Percentiles rank a stretch among this genome's conserved stretches.
phyloP scores from a whole-genome alignment of 768 basidiomycete genomes.

The Crucibulum laeve region DNA sequence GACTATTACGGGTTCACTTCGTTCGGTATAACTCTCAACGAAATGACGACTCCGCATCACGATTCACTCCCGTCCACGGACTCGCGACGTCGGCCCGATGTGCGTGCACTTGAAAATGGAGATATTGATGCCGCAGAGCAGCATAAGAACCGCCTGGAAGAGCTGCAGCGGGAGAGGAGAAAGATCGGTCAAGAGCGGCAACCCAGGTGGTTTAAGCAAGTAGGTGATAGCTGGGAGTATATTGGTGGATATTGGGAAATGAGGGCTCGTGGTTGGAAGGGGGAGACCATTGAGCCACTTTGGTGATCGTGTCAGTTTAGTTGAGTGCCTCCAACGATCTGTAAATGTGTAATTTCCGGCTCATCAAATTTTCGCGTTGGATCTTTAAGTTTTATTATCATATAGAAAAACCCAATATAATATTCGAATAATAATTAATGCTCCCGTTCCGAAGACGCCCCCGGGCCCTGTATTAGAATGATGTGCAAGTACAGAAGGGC shows the following conservation, averaged over 20 bases:
- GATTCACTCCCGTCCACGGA: constrained; percentile 74
- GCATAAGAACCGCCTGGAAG: constrained; percentile 71
- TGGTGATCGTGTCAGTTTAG: constrained; percentile 44
- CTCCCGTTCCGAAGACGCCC: no score
- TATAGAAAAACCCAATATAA: no score
- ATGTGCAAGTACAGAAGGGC: no score
- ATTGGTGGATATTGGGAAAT: constrained; percentile 83
- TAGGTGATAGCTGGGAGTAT: constrained; percentile 72
- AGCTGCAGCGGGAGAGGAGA: constrained; percentile 71
- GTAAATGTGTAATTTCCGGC: no score
- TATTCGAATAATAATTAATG: no score
- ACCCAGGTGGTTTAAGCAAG: constrained; percentile 75
- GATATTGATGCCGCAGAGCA: constrained; percentile 64
- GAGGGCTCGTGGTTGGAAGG: constrained; percentile 61
- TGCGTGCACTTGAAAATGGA: constrained; percentile 79
- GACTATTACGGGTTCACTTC: constrained; percentile 82
- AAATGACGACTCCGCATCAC: constrained; percentile 63
- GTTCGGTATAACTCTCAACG: constrained; percentile 78
- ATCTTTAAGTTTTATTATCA: no score
- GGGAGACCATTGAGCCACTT: constrained; percentile 39
- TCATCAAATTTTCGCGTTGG: no score
- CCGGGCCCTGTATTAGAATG: no score
- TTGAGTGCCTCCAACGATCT: not conserved
- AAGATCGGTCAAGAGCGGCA: constrained; percentile 49
- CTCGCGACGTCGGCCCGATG: constrained; percentile 77